These are phyloP conservation scores for Quercus lobata DNA, from an alignment of 331 rosid species.

Conservation along the genomic window DNA sequence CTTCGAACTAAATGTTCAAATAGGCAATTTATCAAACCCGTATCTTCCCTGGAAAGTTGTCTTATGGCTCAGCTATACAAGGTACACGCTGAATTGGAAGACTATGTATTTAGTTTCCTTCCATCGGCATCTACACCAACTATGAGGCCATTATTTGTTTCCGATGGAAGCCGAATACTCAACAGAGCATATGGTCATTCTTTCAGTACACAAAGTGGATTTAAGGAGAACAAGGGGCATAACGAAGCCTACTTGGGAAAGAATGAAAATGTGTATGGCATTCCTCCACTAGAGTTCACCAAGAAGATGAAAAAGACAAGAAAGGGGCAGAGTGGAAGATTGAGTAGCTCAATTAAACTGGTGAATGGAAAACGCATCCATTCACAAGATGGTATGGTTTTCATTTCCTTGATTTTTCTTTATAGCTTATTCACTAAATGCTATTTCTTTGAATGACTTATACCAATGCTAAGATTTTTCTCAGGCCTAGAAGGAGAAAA, in stretches of 20 bases:
- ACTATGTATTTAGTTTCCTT: conserved; percentile 39
- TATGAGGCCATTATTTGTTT: conserved; percentile 42
- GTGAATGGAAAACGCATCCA: conserved; percentile 20
- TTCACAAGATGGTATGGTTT: conserved; percentile 34
- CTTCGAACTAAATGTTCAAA: conserved; percentile 29
- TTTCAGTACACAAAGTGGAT: conserved; percentile 18
- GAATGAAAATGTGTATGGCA: conserved; percentile 27
- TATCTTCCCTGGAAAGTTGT: conserved; percentile 70
- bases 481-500: neutral
- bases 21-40: conserved; percentile 33
- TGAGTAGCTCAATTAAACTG: conserved; percentile 24
- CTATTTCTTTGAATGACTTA: neutral
- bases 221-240: conserved; percentile 26
- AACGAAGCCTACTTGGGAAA: conserved; percentile 23
- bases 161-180: conserved; percentile 53
- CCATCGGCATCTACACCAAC: conserved; percentile 30
- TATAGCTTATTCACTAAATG: neutral
- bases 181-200: conserved; percentile 28
- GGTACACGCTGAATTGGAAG: conserved; percentile 47
- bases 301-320: conserved; percentile 32
- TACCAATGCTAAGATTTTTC: conserved; percentile 1
- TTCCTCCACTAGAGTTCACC: conserved; percentile 34
- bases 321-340: conserved; percentile 32
- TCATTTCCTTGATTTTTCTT: conserved; percentile 3
- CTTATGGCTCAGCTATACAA: conserved; percentile 62